Percentiles rank a stretch among this genome's conserved stretches.
phyloP scores from a whole-genome alignment of 2,329 filamentous ascomycete species.

The Alternaria consortialis region DNA sequence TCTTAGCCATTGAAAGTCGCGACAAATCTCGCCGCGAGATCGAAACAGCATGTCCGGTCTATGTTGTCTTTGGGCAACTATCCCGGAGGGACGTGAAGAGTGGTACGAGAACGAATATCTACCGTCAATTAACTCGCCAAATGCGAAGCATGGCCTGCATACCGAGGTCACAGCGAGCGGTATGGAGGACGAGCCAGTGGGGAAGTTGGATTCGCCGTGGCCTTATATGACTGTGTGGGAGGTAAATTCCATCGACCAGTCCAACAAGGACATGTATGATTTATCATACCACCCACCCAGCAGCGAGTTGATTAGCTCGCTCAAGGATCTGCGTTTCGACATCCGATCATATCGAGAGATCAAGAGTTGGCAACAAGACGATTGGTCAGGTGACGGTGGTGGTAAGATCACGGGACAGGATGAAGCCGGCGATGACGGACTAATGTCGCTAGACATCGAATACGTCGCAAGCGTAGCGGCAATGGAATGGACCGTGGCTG shows the following conservation, averaged over 20 bases:
- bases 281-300: slow-evolving; percentile 11
- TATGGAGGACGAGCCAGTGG: slow-evolving; percentile 26
- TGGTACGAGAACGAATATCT: slow-evolving; percentile 32
- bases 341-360: slow-evolving; percentile 22
- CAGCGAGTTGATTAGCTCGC: neutral
- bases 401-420: slow-evolving; percentile 14
- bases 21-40: neutral
- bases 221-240: slow-evolving; percentile 22
- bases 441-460: slow-evolving; percentile 20
- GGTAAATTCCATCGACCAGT: slow-evolving; percentile 1
- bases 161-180: slow-evolving; percentile 24
- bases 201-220: slow-evolving; percentile 28
- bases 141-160: slow-evolving; percentile 21
- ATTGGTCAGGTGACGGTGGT: slow-evolving; percentile 20
- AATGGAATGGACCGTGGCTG: slow-evolving; percentile 24
- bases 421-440: slow-evolving; percentile 1
- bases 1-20: neutral
- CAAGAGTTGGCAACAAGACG: slow-evolving; percentile 22
- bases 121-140: slow-evolving; percentile 7
- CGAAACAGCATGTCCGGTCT: slow-evolving; percentile 28
- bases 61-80: slow-evolving; percentile 29
- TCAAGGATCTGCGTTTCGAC: slow-evolving; percentile 22
- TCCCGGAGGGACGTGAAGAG: slow-evolving; percentile 18
- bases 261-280: slow-evolving; percentile 9
- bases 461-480: slow-evolving; percentile 21